Percentiles rank a stretch among this genome's conserved stretches.
phyloP scores from a whole-genome alignment of 495 filamentous ascomycete species.

The Daldinia bambusicola region DNA sequence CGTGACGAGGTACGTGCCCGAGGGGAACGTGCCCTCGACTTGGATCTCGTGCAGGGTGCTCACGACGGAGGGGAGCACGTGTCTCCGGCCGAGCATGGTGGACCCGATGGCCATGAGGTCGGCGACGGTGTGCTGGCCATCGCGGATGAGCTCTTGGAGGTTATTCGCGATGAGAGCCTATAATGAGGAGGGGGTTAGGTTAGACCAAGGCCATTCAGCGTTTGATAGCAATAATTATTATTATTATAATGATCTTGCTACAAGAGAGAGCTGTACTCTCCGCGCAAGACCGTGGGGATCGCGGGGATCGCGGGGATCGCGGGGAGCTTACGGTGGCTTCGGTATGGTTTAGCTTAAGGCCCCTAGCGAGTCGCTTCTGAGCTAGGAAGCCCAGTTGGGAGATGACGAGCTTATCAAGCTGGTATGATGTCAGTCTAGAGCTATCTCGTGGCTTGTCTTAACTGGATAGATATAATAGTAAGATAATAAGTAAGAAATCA shows the following conservation, averaged over 20 bases:
- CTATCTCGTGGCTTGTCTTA: not conserved
- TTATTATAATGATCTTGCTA: too few species aligned
- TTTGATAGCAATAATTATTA: not conserved
- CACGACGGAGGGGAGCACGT: conserved; percentile 86
- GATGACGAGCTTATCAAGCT: conserved; percentile 97
- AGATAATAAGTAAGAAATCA: too few species aligned
- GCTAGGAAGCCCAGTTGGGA: conserved; percentile 90
- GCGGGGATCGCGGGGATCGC: too few species aligned
- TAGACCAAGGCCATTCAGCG: not conserved
- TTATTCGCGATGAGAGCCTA: conserved; percentile 90
- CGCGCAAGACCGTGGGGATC: not conserved
- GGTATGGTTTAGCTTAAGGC: conserved; percentile 88
- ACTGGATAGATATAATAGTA: not conserved
- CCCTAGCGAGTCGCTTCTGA: conserved; percentile 87
- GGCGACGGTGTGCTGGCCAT: conserved; percentile 91
- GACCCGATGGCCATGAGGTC: conserved; percentile 93
- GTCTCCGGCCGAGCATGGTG: conserved; percentile 92
- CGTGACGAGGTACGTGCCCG: conserved; percentile 93
- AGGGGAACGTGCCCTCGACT: conserved; percentile 93
- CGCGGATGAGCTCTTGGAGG: conserved; percentile 96
- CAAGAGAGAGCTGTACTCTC: not conserved
- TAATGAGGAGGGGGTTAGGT: too few species aligned
- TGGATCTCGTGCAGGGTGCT: conserved; percentile 82
- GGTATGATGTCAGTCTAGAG: conserved; percentile 27
- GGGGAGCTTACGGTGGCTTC: conserved; percentile 79